Conservation (phyloP, 495 filamentous ascomycete genomes). For the Apiosordaria backusii region DNA sequence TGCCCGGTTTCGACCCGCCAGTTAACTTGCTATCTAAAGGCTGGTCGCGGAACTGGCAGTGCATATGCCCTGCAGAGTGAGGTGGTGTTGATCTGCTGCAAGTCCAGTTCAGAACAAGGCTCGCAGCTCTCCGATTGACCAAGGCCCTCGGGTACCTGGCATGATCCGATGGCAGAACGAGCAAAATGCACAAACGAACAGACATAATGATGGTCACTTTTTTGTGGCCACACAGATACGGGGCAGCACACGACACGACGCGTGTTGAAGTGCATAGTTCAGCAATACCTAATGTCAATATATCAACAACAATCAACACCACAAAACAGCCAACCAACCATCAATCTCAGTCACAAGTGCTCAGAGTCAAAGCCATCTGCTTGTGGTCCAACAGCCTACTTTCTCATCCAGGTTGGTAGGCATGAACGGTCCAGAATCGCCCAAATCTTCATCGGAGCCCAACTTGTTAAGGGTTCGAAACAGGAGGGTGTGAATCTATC, state of each 20-base stretch:
- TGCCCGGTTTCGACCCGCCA: neutral
- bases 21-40: neutral
- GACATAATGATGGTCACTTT: neutral
- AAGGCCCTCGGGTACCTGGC: slow-evolving; percentile 6
- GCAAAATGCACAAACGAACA: neutral
- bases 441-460: neutral
- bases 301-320: neutral
- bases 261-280: neutral
- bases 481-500: slow-evolving; percentile 9
- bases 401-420: neutral
- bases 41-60: neutral
- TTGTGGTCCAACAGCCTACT: neutral
- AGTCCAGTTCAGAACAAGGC: neutral
- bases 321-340: neutral
- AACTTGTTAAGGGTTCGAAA: neutral
- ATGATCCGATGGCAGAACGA: neutral
- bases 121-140: neutral
- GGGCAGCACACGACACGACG: neutral
- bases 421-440: neutral
- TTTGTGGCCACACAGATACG: neutral
- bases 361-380: neutral
- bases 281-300: neutral
- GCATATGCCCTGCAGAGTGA: slow-evolving; percentile 8
- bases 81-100: neutral
- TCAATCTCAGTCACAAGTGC: neutral